A percentile compares a stretch with the other conserved stretches of the same genome.
phyloP scores from a whole-genome alignment of 352 stramenopile genomes.

The Peronospora farinosa region DNA sequence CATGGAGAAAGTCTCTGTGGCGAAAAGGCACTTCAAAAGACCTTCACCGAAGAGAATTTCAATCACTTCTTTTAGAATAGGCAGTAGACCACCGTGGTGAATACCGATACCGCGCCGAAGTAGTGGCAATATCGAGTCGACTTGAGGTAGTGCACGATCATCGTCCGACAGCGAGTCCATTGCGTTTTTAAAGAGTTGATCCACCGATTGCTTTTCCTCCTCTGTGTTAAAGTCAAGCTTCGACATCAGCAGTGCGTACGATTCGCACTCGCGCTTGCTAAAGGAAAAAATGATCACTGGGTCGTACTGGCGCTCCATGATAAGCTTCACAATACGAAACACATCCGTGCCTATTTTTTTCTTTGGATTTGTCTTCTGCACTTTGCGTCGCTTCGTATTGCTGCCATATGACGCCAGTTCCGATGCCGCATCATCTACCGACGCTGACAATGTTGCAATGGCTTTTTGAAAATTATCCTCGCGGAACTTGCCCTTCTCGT shows the following conservation, averaged over 20 bases:
- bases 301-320: constrained; percentile 96
- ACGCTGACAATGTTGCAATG: constrained; percentile 73
- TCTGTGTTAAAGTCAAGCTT: constrained; percentile 97
- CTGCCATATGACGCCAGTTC: constrained; percentile 78
- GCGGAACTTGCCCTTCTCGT: constrained; percentile 98
- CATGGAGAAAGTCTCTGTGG: constrained; percentile 97
- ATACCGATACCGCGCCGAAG: constrained; percentile 99
- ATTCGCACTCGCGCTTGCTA: constrained; percentile 97
- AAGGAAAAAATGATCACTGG: constrained; percentile 99
- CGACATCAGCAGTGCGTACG: constrained; percentile 89
- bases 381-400: constrained; percentile 62
- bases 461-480: constrained; percentile 96
- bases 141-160: constrained; percentile 96
- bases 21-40: constrained; percentile 98
- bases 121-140: constrained; percentile 94
- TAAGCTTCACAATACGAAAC: constrained; percentile 96
- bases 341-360: constrained; percentile 93
- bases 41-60: constrained; percentile 89
- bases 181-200: constrained; percentile 95
- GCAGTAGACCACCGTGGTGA: constrained; percentile 97
- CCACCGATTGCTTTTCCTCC: constrained; percentile 96
- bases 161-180: constrained; percentile 96
- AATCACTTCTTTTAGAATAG: constrained; percentile 99
- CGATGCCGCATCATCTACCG: constrained; percentile 53
- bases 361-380: constrained; percentile 58